Conservation (phyloP, 169 alveolate genomes). For the Plasmodium cynomolgi region DNA sequence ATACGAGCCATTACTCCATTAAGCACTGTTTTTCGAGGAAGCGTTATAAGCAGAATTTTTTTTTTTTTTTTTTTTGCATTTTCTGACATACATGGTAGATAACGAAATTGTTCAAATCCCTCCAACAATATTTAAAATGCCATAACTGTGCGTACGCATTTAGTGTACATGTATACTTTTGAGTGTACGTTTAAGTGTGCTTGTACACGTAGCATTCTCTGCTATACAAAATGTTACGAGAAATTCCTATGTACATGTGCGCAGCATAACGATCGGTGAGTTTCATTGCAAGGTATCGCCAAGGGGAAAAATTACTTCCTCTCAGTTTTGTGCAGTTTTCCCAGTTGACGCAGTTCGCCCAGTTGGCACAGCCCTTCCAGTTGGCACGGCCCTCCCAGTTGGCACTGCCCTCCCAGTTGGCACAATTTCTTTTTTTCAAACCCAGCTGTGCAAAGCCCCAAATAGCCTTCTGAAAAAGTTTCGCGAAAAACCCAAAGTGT, state of each 20-base stretch:
- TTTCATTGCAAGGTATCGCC: background rate
- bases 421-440: background rate
- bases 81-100: background rate
- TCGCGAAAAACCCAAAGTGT: background rate
- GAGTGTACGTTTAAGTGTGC: background rate
- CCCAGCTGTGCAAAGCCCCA: background rate
- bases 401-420: background rate
- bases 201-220: background rate
- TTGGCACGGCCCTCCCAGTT: background rate
- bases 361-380: background rate
- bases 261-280: background rate
- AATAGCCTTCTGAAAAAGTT: background rate
- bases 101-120: background rate
- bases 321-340: background rate
- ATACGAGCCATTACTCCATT: background rate
- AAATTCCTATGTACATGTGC: background rate
- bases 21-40: background rate
- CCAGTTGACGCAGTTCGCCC: background rate
- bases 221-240: background rate
- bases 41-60: slow-evolving; percentile 3
- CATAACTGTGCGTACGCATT: background rate
- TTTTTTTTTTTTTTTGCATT: background rate
- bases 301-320: background rate
- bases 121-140: background rate
- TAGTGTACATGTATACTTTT: background rate